Evolutionary conservation across 129 eudicot genomes (phyloP), one percentile per base, ranked within the genome.

Genomic region (Dittrichia graveolens): DNA sequence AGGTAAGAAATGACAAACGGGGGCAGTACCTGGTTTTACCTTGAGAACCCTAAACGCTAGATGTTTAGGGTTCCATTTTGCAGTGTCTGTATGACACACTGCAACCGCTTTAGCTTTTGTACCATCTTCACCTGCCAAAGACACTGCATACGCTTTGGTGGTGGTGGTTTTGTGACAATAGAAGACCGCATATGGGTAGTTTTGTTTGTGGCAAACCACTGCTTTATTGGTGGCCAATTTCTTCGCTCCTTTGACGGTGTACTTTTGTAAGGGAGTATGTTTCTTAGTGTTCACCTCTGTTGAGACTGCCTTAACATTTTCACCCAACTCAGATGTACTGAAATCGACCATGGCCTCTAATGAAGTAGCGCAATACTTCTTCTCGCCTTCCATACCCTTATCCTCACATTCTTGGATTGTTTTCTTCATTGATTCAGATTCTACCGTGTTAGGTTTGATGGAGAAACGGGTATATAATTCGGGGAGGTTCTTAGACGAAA

Each of bases 1-100:
- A 1, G 93, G 96, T 67, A 89, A 81, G 73, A 84, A 89, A 81
- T 89, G 96, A 74, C 96, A 89, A 50, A 89, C 72, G 3, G 96
- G 90, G 49, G 80, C 78, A 66, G 74, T 82, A 54, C 96, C 96
- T 1, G 90, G 93, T 73, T 89, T 79, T 6, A 87, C 84, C 31
- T 85, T 83, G 5, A 90, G 82, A 71, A 90, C 91, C 67, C 79
- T 79, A 67, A 90, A 90, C 3, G 96, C 93, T 60, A 90, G 39
- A 70, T 87, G 93, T 58, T 87, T 81, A 4, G 94, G 96, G 76
- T 80, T 87, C 96, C 96, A 90, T 13, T 69, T 69, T 7, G 84
- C 65, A 44, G 96, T 87, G 75, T 90, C 93, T 4, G 79, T 79
- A 67, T 90, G 96, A 61, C 93, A 90, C n/a, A 90, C 86, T 3